Percentiles rank a stretch among this genome's conserved stretches.
These are phyloP conservation scores for Parastagonospora avenae DNA, from an alignment of 2,329 filamentous ascomycete genomes.

Conservation along the genomic window DNA sequence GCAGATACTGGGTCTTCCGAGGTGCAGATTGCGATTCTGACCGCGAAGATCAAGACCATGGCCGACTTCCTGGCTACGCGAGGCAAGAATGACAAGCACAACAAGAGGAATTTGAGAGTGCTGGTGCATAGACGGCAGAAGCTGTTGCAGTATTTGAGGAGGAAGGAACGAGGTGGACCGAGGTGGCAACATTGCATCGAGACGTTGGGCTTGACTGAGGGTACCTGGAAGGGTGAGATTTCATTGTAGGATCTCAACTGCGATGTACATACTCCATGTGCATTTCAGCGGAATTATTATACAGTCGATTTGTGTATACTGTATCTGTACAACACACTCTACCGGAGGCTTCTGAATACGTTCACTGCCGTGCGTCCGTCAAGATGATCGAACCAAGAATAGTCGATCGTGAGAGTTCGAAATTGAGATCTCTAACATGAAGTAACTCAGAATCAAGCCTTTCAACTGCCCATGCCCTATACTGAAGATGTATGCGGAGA, in stretches of 20 bases:
- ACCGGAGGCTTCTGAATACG: too few species aligned
- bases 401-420: too few species aligned
- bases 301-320: background rate
- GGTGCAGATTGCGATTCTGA: constrained; percentile 96
- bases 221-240: constrained; percentile 91
- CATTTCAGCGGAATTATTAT: background rate
- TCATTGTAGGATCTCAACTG: constrained; percentile 58
- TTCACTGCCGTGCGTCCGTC: too few species aligned
- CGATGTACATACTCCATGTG: background rate
- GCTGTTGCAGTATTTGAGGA: constrained; percentile 82
- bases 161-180: constrained; percentile 87
- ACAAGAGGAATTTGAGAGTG: constrained; percentile 86
- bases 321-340: background rate
- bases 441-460: too few species aligned
- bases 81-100: constrained; percentile 86
- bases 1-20: constrained; percentile 94
- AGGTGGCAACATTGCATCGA: constrained; percentile 87
- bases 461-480: too few species aligned
- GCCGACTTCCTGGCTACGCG: constrained; percentile 71
- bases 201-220: constrained; percentile 83
- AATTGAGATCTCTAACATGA: too few species aligned
- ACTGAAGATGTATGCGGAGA: too few species aligned
- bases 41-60: constrained; percentile 86
- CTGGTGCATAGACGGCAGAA: constrained; percentile 90
- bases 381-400: too few species aligned